Percentiles rank a stretch among this genome's conserved stretches.
phyloP scores from a whole-genome alignment of 2,329 filamentous ascomycete genomes.

The Aspergillus tubingensis region DNA sequence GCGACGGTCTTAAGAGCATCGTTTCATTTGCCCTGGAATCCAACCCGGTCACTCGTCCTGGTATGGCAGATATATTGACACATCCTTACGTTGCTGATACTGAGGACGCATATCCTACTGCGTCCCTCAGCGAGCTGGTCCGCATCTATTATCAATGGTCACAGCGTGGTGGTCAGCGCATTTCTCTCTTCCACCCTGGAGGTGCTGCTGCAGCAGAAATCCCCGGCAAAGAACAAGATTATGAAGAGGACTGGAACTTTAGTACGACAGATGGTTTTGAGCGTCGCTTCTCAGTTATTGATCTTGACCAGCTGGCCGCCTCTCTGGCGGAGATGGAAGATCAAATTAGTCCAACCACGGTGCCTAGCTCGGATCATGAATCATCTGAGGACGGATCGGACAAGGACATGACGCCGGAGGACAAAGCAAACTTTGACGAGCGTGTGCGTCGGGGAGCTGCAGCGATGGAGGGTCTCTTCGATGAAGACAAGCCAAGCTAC shows the following conservation, averaged over 20 bases:
- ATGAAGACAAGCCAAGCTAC: constrained; percentile 58
- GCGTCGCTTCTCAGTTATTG: constrained; percentile 50
- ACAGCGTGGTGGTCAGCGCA: constrained; percentile 50
- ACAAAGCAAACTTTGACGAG: constrained; percentile 58
- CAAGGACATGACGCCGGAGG: constrained; percentile 43
- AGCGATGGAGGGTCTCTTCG: constrained; percentile 60
- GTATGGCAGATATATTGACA: constrained; percentile 49
- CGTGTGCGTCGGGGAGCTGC: constrained; percentile 59
- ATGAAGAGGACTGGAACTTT: constrained; percentile 64
- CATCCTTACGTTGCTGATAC: constrained; percentile 49
- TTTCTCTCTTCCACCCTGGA: constrained; percentile 61
- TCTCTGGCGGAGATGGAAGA: constrained; percentile 49
- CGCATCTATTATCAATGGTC: constrained; percentile 53
- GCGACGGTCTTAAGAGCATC: constrained; percentile 48
- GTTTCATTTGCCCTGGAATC: constrained; percentile 48
- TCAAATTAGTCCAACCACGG: constrained; percentile 37
- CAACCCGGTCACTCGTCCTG: constrained; percentile 47
- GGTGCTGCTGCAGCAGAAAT: constrained; percentile 60
- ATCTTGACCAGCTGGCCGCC: constrained; percentile 49
- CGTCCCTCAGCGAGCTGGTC: constrained; percentile 48
- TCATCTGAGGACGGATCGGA: constrained; percentile 31
- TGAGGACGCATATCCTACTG: constrained; percentile 47
- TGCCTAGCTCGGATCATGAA: constrained; percentile 26
- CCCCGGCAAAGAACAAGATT: constrained; percentile 44
- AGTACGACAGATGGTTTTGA: constrained; percentile 65